A percentile compares a stretch with the other conserved stretches of the same genome.
Evolutionary conservation across 225 moss, liverwort and hornwort species (phyloP).

Genomic region (Climacium dendroides): DNA sequence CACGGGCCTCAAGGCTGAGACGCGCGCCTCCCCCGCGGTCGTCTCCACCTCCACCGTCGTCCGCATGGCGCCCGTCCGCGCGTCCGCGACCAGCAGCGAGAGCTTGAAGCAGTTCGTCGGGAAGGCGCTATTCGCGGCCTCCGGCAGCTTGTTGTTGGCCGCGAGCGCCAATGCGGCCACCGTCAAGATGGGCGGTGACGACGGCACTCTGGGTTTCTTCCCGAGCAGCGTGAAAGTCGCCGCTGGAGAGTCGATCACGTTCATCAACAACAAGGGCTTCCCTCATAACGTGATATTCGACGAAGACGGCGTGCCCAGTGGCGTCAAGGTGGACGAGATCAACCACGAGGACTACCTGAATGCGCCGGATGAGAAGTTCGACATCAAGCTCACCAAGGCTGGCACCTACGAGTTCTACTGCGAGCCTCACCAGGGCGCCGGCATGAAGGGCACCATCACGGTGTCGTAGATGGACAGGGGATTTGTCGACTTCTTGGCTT

Average conservation of each 20-base stretch:
- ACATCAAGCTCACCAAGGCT: conserved; percentile 17
- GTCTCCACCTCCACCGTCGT: conserved; percentile 23
- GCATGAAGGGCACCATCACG: conserved; percentile 64
- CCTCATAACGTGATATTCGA: conserved; percentile 84
- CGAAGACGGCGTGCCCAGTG: conserved; percentile 44
- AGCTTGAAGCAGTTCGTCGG: conserved; percentile 34
- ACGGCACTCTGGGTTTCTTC: conserved; percentile 26
- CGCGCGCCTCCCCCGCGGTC: conserved; percentile 5
- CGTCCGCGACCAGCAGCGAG: conserved; percentile 13
- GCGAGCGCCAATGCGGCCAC: conserved; percentile 49
- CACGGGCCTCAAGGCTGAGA: conserved; percentile 40
- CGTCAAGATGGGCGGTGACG: conserved; percentile 61
- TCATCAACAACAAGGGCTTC: conserved; percentile 74
- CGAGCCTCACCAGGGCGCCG: conserved; percentile 77
- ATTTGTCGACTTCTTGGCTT: not conserved
- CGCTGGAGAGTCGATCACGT: conserved; percentile 37
- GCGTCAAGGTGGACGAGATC: conserved; percentile 30
- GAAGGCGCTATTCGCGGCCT: conserved; percentile 70
- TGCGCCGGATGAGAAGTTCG: conserved; percentile 7
- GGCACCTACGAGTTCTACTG: conserved; percentile 60
- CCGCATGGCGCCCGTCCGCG: conserved; percentile 41
- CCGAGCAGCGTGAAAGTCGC: conserved; percentile 1
- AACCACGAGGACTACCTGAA: conserved; percentile 57
- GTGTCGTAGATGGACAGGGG: conserved; percentile 22
- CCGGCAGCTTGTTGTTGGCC: conserved; percentile 40